phyloP scores from a whole-genome alignment of 768 basidiomycete species.

The Hygrophorus pudorinus region DNA sequence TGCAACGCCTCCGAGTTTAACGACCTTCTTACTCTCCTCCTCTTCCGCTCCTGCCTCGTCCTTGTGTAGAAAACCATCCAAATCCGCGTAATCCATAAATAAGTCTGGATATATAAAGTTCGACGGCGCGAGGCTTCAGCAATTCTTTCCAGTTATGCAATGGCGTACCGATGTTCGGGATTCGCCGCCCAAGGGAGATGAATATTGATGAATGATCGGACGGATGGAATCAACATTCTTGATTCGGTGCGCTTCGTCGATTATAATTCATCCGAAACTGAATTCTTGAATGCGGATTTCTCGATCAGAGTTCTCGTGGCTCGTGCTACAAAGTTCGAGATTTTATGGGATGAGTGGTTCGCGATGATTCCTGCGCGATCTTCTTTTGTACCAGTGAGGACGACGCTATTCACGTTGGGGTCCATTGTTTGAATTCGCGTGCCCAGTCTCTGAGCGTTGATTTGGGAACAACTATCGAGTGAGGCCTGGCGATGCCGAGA shows the following conservation, averaged over 20 bases:
- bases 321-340: constrained; percentile 92
- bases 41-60: constrained; percentile 69
- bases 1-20: constrained; percentile 96
- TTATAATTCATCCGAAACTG: constrained; percentile 94
- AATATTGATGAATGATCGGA: constrained; percentile 91
- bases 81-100: constrained; percentile 82
- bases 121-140: constrained; percentile 73
- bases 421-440: constrained; percentile 89
- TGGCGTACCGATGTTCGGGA: constrained; percentile 95
- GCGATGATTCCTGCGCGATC: constrained; percentile 80
- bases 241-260: constrained; percentile 98
- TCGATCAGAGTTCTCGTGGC: constrained; percentile 95
- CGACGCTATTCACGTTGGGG: constrained; percentile 77
- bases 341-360: constrained; percentile 73
- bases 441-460: constrained; percentile 96
- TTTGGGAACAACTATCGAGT: constrained; percentile 95
- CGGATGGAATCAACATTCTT: constrained; percentile 97
- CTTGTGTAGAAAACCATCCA: constrained; percentile 91
- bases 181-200: constrained; percentile 73
- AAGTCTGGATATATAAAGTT: constrained; percentile 98
- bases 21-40: constrained; percentile 84
- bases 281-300: constrained; percentile 85
- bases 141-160: constrained; percentile 97
- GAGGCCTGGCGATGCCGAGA: constrained; percentile 68
- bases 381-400: constrained; percentile 82